Evolutionary conservation across 31 red algal species (phyloP), one percentile per base, ranked within the genome.

Genomic region (Porphyra umbilicalis): DNA sequence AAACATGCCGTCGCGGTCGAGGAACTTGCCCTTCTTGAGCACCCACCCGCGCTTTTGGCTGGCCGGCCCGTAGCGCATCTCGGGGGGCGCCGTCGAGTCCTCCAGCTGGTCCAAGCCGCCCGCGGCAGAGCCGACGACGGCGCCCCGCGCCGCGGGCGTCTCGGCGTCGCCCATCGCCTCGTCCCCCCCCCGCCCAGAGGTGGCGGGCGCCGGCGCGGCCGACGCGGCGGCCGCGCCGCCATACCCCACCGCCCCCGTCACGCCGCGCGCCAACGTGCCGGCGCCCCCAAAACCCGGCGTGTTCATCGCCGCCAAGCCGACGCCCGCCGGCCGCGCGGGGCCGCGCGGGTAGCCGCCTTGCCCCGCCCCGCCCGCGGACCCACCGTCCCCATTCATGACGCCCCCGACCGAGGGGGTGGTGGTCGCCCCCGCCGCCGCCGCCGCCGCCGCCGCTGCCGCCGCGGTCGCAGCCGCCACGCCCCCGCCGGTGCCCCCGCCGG

Each of bases 21-120:
- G 78, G 29, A 92, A 79, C 81, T 88, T 92, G 15, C 83, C 85
- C 78, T 92, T 92, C 75, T 86, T 85, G 38, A 80, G 83, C 13
- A 91, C 75, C 75, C 82, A 86, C 20, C 89, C 89, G 2, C 80
- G 76, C 83, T 85, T 85, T 25, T 81, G 83, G 37, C 38, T 42
- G 75, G 79, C 79, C 20, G 57, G 79, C 10, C 89, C 84, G 36
- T 91, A 86, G 10, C 89, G 89, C 83, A 91, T 57, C 29, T 90
- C 76, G 30, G 88, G 88, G 9, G 79, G 79, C 29, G 78, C 44
- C 6, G 30, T 18, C 20, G 46, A 31, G 33, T 35, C 44, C 16
- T 34, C 77, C 79, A 29, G 38, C 37, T 29, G 36, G 39, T 37
- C 76, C 38, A 14, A 75, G 78, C n/a, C 76, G 35, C 77, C 77